A percentile compares a stretch with the other conserved stretches of the same genome.
Conservation (phyloP, 768 basidiomycete species). For the Amanita rubescens region DNA sequence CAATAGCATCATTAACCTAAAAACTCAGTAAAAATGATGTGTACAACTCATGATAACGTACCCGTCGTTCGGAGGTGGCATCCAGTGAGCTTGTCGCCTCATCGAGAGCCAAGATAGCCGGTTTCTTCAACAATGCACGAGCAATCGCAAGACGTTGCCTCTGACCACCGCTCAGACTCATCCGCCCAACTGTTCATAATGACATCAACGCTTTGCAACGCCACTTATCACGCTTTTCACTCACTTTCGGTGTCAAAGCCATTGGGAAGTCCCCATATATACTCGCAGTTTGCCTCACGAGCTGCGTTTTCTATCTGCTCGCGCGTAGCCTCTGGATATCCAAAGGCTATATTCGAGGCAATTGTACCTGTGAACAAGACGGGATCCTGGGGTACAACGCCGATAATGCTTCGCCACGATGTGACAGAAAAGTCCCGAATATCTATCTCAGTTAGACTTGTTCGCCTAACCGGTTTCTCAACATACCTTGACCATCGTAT, state of each 20-base stretch:
- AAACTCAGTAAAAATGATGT: background rate
- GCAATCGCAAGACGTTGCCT: slow-evolving; percentile 79
- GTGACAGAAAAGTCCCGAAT: slow-evolving; percentile 79
- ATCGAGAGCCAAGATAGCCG: slow-evolving; percentile 80
- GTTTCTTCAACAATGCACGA: slow-evolving; percentile 83
- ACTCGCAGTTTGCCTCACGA: slow-evolving; percentile 90
- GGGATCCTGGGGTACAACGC: slow-evolving; percentile 94
- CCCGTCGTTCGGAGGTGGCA: slow-evolving; percentile 80
- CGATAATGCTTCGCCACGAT: slow-evolving; percentile 85
- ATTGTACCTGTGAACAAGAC: slow-evolving; percentile 90
- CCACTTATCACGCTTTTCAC: slow-evolving; percentile 17
- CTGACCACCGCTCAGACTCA: slow-evolving; percentile 73
- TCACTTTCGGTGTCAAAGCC: slow-evolving; percentile 90
- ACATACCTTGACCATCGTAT: slow-evolving; percentile 76
- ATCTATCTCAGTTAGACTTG: slow-evolving; percentile 36
- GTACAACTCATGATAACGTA: slow-evolving; percentile 21
- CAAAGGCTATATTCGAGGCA: slow-evolving; percentile 91
- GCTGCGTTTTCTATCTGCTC: slow-evolving; percentile 86
- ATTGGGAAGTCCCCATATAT: slow-evolving; percentile 89
- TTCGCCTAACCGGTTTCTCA: background rate
- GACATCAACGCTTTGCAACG: background rate
- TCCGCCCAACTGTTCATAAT: slow-evolving; percentile 45
- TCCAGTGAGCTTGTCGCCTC: slow-evolving; percentile 89
- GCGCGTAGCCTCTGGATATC: slow-evolving; percentile 64
- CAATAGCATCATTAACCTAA: slow-evolving; percentile 85